Conservation (phyloP, 2,329 filamentous ascomycete genomes). For the Drechslerella stenobrocha region DNA sequence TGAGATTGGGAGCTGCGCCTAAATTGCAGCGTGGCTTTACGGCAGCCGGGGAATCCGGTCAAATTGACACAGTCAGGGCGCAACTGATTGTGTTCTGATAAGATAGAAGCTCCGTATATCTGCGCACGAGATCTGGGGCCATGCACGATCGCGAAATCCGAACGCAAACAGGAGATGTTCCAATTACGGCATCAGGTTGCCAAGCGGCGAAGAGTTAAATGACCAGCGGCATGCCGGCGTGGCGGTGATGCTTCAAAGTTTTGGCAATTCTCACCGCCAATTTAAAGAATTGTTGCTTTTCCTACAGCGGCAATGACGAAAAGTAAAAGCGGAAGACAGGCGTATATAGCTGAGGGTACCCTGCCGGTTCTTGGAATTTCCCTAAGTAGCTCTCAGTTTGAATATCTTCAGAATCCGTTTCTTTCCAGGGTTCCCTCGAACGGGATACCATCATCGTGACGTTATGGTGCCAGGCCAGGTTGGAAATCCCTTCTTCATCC, state of each 20-base stretch:
- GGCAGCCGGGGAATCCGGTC: not conserved
- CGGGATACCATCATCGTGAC: slow-evolving; percentile 15
- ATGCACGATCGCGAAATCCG: no score
- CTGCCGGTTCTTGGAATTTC: slow-evolving; percentile 2
- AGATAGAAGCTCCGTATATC: slow-evolving; percentile 33
- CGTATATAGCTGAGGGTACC: slow-evolving; percentile 31
- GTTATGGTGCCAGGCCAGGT: slow-evolving; percentile 15
- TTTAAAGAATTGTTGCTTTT: slow-evolving; percentile 30
- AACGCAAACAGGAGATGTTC: no score
- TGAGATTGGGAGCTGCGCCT: slow-evolving; percentile 7
- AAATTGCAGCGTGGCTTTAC: not conserved
- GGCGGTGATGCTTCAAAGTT: not conserved
- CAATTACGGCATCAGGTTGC: no score
- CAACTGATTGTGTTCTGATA: slow-evolving; percentile 2
- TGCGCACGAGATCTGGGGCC: slow-evolving; percentile 18
- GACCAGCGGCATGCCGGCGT: slow-evolving; percentile 10
- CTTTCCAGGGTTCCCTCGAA: not conserved
- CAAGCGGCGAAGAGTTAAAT: no score
- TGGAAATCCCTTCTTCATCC: slow-evolving; percentile 29
- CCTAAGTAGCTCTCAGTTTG: not conserved
- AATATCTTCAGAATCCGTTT: not conserved
- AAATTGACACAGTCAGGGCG: not conserved
- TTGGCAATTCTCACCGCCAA: slow-evolving; percentile 21
- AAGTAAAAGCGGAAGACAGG: not conserved
- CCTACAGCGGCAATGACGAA: slow-evolving; percentile 13